A percentile compares a stretch with the other conserved stretches of the same genome.
Conservation (phyloP, 2,329 filamentous ascomycete genomes). For the Helotiales sp. region DNA sequence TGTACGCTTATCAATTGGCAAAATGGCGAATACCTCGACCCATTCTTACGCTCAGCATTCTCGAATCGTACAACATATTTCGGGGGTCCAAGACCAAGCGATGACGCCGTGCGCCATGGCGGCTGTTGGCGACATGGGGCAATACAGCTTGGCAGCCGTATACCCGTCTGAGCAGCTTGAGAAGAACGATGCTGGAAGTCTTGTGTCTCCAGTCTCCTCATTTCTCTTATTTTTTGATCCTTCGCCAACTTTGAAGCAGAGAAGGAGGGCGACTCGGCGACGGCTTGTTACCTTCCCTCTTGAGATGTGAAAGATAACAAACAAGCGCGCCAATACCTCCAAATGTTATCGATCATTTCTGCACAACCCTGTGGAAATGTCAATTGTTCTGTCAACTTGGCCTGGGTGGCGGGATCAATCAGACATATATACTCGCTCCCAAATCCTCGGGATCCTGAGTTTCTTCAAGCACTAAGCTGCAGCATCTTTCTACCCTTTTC, state of each 20-base stretch:
- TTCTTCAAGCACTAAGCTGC: background rate
- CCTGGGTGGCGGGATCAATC: background rate
- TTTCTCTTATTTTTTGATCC: background rate
- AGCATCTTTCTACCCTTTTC: background rate
- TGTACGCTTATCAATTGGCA: background rate
- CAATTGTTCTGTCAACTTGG: background rate
- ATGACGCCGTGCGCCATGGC: background rate
- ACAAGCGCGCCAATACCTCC: background rate
- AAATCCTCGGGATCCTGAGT: background rate
- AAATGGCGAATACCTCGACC: background rate
- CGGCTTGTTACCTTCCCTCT: conserved; percentile 7
- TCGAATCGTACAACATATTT: background rate
- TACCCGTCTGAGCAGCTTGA: background rate
- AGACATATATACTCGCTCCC: conserved; percentile 1
- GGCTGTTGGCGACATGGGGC: background rate
- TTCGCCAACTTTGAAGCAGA: background rate
- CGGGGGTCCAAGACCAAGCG: background rate
- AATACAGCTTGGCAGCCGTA: conserved; percentile 3
- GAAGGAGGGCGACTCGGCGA: background rate
- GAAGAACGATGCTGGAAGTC: background rate
- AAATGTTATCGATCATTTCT: background rate
- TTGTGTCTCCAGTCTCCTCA: background rate
- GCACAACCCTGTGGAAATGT: background rate
- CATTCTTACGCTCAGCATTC: background rate
- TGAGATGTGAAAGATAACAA: conserved; percentile 4